These are phyloP conservation scores for Cryptococcus jaspeensis DNA, from an alignment of 1,284 basidiomycete species.

Conservation along the genomic window DNA sequence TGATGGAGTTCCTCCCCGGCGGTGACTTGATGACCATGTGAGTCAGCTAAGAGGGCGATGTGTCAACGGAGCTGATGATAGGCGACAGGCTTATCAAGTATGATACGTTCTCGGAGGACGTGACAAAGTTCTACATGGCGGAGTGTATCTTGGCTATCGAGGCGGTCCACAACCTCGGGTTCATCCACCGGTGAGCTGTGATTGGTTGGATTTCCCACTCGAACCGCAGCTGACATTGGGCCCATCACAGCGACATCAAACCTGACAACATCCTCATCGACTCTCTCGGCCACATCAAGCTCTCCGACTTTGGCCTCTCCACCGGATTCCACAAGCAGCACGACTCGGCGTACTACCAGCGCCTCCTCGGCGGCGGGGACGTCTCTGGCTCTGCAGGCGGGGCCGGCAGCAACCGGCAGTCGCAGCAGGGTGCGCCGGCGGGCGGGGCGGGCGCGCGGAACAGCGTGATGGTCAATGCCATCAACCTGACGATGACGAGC, in stretches of 20 bases:
- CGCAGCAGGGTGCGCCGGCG: conserved; percentile 5
- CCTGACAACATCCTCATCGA: conserved; percentile 98
- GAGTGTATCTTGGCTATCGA: conserved; percentile 98
- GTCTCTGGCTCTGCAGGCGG: conserved; percentile 25
- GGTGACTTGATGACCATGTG: conserved; percentile 84
- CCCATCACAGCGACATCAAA: conserved; percentile 77
- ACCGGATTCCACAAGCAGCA: conserved; percentile 95
- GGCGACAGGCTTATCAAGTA: conserved; percentile 93
- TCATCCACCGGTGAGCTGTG: conserved; percentile 81
- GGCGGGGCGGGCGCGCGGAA: conserved; percentile 60
- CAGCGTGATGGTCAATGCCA: conserved; percentile 92
- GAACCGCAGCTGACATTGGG: conserved; percentile 3
- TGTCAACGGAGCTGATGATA: conserved; percentile 14
- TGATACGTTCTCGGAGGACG: conserved; percentile 97
- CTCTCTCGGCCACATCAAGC: conserved; percentile 85
- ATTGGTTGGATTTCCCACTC: not conserved
- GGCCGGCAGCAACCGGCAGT: conserved; percentile 3
- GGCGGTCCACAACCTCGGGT: conserved; percentile 97
- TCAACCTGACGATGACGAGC: conserved; percentile 89
- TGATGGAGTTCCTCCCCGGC: conserved; percentile 99
- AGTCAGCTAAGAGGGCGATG: conserved; percentile 22
- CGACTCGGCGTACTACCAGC: conserved; percentile 92
- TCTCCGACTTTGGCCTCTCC: conserved; percentile 94
- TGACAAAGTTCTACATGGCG: conserved; percentile 98
- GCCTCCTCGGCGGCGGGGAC: conserved; percentile 67